phyloP scores from a whole-genome alignment of 73 alveolate species.

The Blepharisma japonicum region DNA sequence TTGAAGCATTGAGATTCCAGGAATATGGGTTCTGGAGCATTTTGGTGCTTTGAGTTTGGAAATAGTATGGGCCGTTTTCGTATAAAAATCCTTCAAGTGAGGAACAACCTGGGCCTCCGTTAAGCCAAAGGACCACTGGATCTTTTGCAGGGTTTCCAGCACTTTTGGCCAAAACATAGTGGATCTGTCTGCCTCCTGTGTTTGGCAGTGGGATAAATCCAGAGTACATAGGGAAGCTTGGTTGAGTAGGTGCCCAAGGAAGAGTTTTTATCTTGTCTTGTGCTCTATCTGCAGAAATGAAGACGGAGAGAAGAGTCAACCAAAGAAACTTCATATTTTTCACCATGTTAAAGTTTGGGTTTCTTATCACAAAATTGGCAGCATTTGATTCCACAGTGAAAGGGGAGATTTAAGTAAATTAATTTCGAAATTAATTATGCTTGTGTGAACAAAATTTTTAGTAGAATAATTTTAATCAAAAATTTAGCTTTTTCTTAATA shows the following conservation, averaged over 20 bases:
- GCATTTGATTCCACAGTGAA: too few species aligned
- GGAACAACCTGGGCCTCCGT: constrained; percentile 97
- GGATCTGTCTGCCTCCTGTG: neutral
- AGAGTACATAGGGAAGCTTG: neutral
- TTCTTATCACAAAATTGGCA: too few species aligned
- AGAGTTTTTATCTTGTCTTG: too few species aligned
- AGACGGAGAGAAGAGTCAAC: too few species aligned
- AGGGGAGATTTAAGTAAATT: too few species aligned
- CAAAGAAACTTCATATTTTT: too few species aligned
- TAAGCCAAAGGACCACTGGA: constrained; percentile 60
- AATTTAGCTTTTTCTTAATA: too few species aligned
- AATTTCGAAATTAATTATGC: too few species aligned
- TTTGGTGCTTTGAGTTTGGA: constrained; percentile 41
- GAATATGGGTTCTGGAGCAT: constrained; percentile 60
- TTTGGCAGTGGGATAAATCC: neutral
- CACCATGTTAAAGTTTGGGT: too few species aligned
- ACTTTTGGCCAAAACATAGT: neutral
- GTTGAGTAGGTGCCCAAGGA: neutral
- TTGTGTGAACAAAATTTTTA: too few species aligned
- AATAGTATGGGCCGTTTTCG: constrained; percentile 82
- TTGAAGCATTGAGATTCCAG: constrained; percentile 72
- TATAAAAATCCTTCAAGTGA: constrained; percentile 67
- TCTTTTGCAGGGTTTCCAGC: neutral
- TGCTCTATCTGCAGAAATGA: too few species aligned
- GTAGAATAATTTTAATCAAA: too few species aligned